Evolutionary conservation across 228 moss, liverwort and hornwort genomes (phyloP), one percentile per base, ranked within the genome.

Genomic region (Sphagnum magellanicum): DNA sequence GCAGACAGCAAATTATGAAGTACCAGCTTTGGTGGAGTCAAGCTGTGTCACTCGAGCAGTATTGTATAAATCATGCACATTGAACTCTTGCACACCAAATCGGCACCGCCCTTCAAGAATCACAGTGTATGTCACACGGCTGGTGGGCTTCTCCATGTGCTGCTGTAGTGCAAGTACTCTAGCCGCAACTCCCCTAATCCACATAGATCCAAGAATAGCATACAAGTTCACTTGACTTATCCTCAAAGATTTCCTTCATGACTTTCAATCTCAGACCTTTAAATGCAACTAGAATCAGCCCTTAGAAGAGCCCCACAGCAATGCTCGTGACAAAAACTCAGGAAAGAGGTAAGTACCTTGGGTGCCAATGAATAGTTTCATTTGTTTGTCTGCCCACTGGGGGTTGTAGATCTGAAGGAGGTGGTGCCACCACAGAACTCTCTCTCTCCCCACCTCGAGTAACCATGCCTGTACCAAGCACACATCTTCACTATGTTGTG

Each of bases 41-140:
- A 79, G 79, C 69, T 75, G 79, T 63, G 75, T 62, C 57, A 79
- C 69, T 51, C 67, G 72, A 47, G 79, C 75, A 79, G 72, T 68
- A 46, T 69, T 79, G 72, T 75, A 79, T 46, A 72, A 73, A 52
- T 60, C 69, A 63, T 69, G 75, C 13, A 66, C 75, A 69, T 71
- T 73, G 69, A 75, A 70, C 65, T 79, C 72, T 17, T 75, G 69
- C n/a, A 79, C 79, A 70, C 79, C 72, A n/a, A 79, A 75, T 49
- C 79, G 79, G 59, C 79, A 79, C 75, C 75, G 72, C 7, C 79
- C 79, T 79, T 79, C 79, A 69, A 79, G 79, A 68, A 79, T 66
- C 66, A 79, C 75, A 57, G 67, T 68, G 48, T 79, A 79, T 58
- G 75, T 72, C 66, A 79, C 75, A 69, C 75, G 75, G 47, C 79